phyloP scores from a whole-genome alignment of 768 basidiomycete species.

The Psilocybe azurescens region DNA sequence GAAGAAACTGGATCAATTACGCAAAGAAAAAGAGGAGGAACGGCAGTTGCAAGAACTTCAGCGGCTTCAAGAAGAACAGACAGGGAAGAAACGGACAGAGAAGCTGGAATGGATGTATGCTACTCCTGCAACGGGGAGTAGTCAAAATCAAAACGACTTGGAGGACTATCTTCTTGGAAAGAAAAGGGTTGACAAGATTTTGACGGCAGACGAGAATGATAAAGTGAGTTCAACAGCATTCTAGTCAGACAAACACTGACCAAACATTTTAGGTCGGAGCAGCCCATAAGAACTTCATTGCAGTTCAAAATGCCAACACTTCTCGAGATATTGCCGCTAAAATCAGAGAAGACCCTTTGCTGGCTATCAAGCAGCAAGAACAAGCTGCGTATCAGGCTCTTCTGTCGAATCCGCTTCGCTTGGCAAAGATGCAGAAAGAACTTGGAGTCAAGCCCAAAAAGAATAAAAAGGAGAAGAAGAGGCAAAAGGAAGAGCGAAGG shows the following conservation, averaged over 20 bases:
- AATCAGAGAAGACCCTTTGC: slow-evolving; percentile 93
- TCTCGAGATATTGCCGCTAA: slow-evolving; percentile 89
- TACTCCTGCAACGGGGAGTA: slow-evolving; percentile 93
- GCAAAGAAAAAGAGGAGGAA: slow-evolving; percentile 98
- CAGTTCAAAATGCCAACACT: slow-evolving; percentile 92
- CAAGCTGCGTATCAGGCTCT: slow-evolving; percentile 90
- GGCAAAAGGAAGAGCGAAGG: slow-evolving; percentile 51
- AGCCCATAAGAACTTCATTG: slow-evolving; percentile 91
- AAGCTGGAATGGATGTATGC: slow-evolving; percentile 99
- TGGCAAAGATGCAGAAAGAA: slow-evolving; percentile 80
- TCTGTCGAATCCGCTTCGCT: slow-evolving; percentile 83
- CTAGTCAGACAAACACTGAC: background rate
- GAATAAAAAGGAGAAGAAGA: slow-evolving; percentile 69
- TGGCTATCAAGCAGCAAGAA: slow-evolving; percentile 99
- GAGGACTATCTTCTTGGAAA: slow-evolving; percentile 98
- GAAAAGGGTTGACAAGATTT: slow-evolving; percentile 95
- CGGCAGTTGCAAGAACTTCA: slow-evolving; percentile 96
- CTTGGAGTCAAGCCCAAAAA: slow-evolving; percentile 85
- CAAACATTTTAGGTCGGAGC: slow-evolving; percentile 67
- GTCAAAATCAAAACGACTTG: slow-evolving; percentile 85
- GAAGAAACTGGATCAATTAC: slow-evolving; percentile 95
- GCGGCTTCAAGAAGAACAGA: slow-evolving; percentile 92
- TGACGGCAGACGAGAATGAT: slow-evolving; percentile 91
- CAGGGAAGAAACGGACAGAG: slow-evolving; percentile 92
- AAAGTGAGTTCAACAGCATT: slow-evolving; percentile 47